These are phyloP conservation scores for Colletotrichum gigasporum DNA, from an alignment of 2,329 filamentous ascomycete species.

Conservation along the genomic window DNA sequence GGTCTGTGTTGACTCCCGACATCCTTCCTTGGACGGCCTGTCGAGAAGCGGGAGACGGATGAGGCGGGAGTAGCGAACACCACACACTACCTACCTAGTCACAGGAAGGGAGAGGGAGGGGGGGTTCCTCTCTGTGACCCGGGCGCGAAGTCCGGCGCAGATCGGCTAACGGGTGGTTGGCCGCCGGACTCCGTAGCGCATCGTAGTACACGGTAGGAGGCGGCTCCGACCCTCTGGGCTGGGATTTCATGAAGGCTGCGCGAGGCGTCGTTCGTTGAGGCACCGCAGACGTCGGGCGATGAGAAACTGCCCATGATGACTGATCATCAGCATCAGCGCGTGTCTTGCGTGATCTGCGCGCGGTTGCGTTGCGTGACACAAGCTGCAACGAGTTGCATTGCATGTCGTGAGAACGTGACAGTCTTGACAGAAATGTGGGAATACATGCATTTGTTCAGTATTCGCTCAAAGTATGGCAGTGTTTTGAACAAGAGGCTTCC, in stretches of 20 bases:
- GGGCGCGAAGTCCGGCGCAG: not conserved
- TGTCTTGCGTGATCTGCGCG: too few relatives aligned
- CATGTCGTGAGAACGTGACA: too few relatives aligned
- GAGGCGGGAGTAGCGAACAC: constrained; percentile 4
- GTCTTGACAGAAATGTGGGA: too few relatives aligned
- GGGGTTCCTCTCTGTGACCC: not conserved
- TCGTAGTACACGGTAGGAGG: constrained; percentile 10
- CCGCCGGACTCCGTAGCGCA: constrained; percentile 10
- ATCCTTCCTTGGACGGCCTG: not conserved
- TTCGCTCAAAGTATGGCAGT: too few relatives aligned
- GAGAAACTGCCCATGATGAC: not conserved
- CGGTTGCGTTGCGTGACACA: too few relatives aligned
- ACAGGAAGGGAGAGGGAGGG: not conserved
- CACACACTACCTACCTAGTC: not conserved
- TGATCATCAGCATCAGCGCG: too few relatives aligned
- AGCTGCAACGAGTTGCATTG: too few relatives aligned
- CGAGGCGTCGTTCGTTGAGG: constrained; percentile 15
- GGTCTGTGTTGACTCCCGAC: constrained; percentile 26
- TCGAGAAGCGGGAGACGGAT: not conserved
- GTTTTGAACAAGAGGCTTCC: too few relatives aligned
- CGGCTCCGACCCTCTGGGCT: constrained; percentile 27
- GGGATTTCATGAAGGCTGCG: constrained; percentile 21
- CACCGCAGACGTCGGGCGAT: not conserved
- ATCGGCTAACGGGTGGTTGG: constrained; percentile 28
- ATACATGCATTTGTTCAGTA: too few relatives aligned